Percentiles rank a stretch among this genome's conserved stretches.
Conservation (phyloP, 352 stramenopile genomes). For the Phytopythium aichiense region DNA sequence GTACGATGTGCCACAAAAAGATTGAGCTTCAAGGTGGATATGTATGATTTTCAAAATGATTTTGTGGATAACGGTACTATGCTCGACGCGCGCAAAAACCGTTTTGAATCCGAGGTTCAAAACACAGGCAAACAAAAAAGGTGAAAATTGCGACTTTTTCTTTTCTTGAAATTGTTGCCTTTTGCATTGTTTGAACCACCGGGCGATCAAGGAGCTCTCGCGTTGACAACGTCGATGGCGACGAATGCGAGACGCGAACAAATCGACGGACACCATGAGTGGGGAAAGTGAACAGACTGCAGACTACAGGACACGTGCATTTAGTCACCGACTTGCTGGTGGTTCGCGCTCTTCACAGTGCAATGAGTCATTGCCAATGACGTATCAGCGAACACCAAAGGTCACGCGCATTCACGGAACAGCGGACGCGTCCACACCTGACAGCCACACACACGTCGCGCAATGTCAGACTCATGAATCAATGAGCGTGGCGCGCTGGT, state of each 20-base stretch:
- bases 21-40: background rate
- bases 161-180: background rate
- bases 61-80: slow-evolving; percentile 6
- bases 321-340: background rate
- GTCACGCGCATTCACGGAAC: background rate
- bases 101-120: background rate
- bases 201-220: too few relatives aligned
- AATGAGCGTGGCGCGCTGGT: too few relatives aligned
- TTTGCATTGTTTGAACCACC: background rate
- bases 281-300: background rate
- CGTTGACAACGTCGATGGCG: too few relatives aligned
- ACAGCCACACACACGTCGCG: background rate
- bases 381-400: background rate
- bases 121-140: background rate
- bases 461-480: background rate
- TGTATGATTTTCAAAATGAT: slow-evolving; percentile 12
- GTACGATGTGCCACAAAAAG: slow-evolving; percentile 1
- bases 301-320: background rate
- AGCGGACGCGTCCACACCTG: background rate
- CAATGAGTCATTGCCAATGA: too few relatives aligned
- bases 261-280: background rate
- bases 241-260: background rate
- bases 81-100: slow-evolving; percentile 7
- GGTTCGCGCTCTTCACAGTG: too few relatives aligned
- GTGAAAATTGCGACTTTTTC: background rate